Evolutionary conservation across 176 grass and related monocot species (phyloP), one percentile per base, ranked within the genome.

Genomic region (Areca catechu): DNA sequence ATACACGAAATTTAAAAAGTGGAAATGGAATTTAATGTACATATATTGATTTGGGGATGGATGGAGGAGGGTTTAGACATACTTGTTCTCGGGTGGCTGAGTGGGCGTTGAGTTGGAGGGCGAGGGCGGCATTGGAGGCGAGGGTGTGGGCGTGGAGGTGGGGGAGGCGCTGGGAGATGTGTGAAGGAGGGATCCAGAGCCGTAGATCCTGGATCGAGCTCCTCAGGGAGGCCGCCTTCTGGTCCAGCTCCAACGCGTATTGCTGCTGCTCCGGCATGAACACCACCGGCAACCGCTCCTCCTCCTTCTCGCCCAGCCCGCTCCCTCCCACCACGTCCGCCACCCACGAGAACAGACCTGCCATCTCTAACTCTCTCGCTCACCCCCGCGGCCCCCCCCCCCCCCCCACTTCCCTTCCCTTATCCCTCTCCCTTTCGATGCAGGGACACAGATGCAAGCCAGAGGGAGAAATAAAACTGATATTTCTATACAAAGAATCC

Each of bases 121-220:
- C 78, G 60, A 97, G 86, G 30, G 80, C 75, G 23, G 80, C 83
- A 48, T 71, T 88, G 28, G n/a, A 97, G n/a, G 92, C 92, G 53
- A 90, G 53, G n/a, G 90, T 89, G 74, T 95, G 79, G 48, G 90
- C 90, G 63, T 86, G 90, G 66, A 95, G 85, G 78, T 95, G 82
- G 9, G 90, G 85, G 28, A 95, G 79, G 0, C 85, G 76, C 76
- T 86, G 90, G 23, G 90, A 74, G 48, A 95, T 75, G 74, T 95
- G 79, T 15, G 79, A 69, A 17, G 85, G 85, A 7, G 90, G 90
- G 58, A 95, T 88, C 51, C 82, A 71, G 65, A 83, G 70, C 55
- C 85, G 85, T 24, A 95, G 79, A 57, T 89, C 90, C 74, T 86
- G 82, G 82, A 86, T 95, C 61, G 74, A 76, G 48, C 85, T 79